A percentile compares a stretch with the other conserved stretches of the same genome.
Conservation (phyloP, 495 filamentous ascomycete genomes). For the Cladorrhinum samala region DNA sequence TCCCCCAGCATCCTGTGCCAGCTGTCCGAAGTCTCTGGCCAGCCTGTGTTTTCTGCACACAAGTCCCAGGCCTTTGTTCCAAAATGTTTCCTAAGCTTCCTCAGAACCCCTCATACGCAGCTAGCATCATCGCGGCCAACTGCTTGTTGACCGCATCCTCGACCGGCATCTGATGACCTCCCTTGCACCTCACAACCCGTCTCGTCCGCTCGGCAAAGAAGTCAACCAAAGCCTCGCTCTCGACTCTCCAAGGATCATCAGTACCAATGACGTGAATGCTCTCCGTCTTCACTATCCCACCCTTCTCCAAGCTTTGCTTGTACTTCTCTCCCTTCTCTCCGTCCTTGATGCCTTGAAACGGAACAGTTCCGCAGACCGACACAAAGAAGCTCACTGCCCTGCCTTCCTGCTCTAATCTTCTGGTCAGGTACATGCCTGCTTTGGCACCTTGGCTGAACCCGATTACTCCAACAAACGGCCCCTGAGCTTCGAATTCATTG, state of each 20-base stretch:
- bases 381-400: slow-evolving; percentile 15
- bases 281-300: slow-evolving; percentile 5
- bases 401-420: slow-evolving; percentile 13
- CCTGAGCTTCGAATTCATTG: slow-evolving; percentile 4
- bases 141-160: too few relatives aligned
- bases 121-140: too few relatives aligned
- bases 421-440: slow-evolving; percentile 16
- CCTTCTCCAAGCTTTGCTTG: slow-evolving; percentile 4
- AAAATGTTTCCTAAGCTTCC: too few relatives aligned
- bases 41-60: too few relatives aligned
- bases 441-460: slow-evolving; percentile 30
- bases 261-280: slow-evolving; percentile 24
- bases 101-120: too few relatives aligned
- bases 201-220: slow-evolving; percentile 13
- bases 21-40: too few relatives aligned
- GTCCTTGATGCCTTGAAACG: slow-evolving; percentile 8
- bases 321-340: not conserved
- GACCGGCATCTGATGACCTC: slow-evolving; percentile 24
- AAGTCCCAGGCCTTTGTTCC: too few relatives aligned
- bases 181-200: slow-evolving; percentile 16
- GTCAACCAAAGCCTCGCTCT: slow-evolving; percentile 22
- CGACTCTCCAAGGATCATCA: slow-evolving; percentile 19
- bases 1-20: too few relatives aligned
- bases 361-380: slow-evolving; percentile 21
- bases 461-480: slow-evolving; percentile 24